phyloP scores from a whole-genome alignment of 805 yeast species.

The Wickerhamiella australiensis region DNA sequence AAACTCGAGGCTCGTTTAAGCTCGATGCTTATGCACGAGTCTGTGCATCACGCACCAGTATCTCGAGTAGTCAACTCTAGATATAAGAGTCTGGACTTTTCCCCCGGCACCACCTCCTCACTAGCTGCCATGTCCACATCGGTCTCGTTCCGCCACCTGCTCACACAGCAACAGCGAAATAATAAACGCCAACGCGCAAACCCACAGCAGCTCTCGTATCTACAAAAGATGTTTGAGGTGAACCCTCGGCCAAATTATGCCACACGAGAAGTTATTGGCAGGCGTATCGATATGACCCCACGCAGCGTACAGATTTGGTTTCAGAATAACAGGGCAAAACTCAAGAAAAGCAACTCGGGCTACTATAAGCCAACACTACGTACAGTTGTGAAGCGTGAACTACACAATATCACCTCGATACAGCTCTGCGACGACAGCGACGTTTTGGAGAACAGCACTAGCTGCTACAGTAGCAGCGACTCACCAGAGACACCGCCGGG shows the following conservation, averaged over 20 bases:
- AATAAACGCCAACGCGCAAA: conserved; percentile 56
- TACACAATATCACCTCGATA: not conserved
- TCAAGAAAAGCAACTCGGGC: conserved; percentile 27
- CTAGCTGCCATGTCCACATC: conserved; percentile 1
- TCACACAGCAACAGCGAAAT: conserved; percentile 29
- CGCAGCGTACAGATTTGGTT: conserved; percentile 89
- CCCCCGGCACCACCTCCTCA: not conserved
- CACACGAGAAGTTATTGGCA: conserved; percentile 39
- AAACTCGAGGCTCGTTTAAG: not conserved
- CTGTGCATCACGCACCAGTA: not conserved
- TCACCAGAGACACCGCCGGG: not conserved
- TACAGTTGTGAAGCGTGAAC: not conserved
- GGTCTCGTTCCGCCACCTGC: conserved; percentile 4
- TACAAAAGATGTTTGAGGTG: conserved; percentile 54
- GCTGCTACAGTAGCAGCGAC: not conserved
- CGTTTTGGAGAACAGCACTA: not conserved
- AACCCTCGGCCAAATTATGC: conserved; percentile 56
- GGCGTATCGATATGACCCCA: conserved; percentile 69
- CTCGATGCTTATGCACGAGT: not conserved
- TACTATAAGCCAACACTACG: not conserved
- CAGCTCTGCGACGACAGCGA: not conserved
- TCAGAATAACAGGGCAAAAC: conserved; percentile 55
- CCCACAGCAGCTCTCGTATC: conserved; percentile 63
- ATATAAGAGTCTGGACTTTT: not conserved
- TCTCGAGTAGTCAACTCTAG: not conserved